phyloP scores from a whole-genome alignment of 2,329 filamentous ascomycete species.

The Scytalidium sp. region DNA sequence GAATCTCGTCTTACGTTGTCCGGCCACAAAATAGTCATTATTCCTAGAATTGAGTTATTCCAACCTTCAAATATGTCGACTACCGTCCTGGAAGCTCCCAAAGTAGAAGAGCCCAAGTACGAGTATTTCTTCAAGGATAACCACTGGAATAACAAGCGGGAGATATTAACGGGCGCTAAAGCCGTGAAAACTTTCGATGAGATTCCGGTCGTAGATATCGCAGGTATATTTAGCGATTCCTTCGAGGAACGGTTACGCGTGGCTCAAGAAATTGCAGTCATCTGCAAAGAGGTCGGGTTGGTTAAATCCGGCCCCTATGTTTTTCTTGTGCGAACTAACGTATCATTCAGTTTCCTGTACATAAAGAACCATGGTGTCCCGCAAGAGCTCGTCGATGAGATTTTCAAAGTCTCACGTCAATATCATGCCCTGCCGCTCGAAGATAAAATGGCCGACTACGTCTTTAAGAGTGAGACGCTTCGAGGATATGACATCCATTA shows the following conservation, averaged over 20 bases:
- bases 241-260: background rate
- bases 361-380: background rate
- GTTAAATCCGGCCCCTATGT: background rate
- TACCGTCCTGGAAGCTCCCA: background rate
- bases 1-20: background rate
- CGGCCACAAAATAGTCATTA: background rate
- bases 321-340: background rate
- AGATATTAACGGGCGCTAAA: background rate
- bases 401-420: background rate
- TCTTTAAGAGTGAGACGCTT: slow-evolving; percentile 8
- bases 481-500: slow-evolving; percentile 12
- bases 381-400: background rate
- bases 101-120: slow-evolving; percentile 3
- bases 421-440: background rate
- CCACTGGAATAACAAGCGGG: background rate
- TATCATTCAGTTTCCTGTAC: background rate
- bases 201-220: slow-evolving; percentile 2
- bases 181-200: slow-evolving; percentile 1
- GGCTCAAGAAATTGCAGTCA: background rate
- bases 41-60: background rate
- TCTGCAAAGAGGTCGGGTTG: slow-evolving; percentile 1
- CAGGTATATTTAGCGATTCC: slow-evolving; percentile 2
- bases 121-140: slow-evolving; percentile 3
- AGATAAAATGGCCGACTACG: slow-evolving; percentile 7
- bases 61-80: background rate